Evolutionary conservation across 257 asterid genomes (phyloP).

Genomic region (Gardenia jasminoides): DNA sequence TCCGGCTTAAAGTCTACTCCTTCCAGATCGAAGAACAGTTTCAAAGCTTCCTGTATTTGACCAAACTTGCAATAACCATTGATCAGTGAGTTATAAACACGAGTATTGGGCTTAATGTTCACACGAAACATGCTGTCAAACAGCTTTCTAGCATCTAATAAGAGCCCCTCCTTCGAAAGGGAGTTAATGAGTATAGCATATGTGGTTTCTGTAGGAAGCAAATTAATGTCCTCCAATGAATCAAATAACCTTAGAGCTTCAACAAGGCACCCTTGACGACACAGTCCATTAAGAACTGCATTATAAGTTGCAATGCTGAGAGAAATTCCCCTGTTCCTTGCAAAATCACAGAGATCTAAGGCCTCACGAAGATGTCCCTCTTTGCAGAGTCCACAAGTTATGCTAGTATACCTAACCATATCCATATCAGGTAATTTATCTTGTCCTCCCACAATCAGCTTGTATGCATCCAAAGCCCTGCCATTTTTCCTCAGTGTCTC

Average conservation of each 20-base stretch:
- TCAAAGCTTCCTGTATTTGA: slow-evolving; percentile 55
- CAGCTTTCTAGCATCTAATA: slow-evolving; percentile 60
- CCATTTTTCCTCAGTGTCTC: slow-evolving; percentile 43
- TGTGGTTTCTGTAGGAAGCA: slow-evolving; percentile 70
- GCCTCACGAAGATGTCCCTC: slow-evolving; percentile 53
- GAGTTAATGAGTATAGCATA: slow-evolving; percentile 75
- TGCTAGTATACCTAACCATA: slow-evolving; percentile 51
- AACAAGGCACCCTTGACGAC: slow-evolving; percentile 73
- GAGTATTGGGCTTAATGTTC: slow-evolving; percentile 51
- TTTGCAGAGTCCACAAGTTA: slow-evolving; percentile 70
- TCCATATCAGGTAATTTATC: slow-evolving; percentile 44
- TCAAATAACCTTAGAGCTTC: slow-evolving; percentile 87
- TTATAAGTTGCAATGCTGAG: slow-evolving; percentile 63
- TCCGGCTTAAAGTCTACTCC: slow-evolving; percentile 53
- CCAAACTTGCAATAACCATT: slow-evolving; percentile 67
- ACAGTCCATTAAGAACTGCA: slow-evolving; percentile 67
- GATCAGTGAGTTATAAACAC: slow-evolving; percentile 72
- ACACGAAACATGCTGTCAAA: slow-evolving; percentile 59
- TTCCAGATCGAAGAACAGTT: slow-evolving; percentile 62
- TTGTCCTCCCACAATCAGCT: slow-evolving; percentile 54
- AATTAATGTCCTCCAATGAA: slow-evolving; percentile 51
- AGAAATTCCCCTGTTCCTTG: slow-evolving; percentile 46
- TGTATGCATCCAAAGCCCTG: slow-evolving; percentile 60
- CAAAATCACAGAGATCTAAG: slow-evolving; percentile 56
- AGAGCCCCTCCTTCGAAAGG: slow-evolving; percentile 65